phyloP scores from a whole-genome alignment of 345 rosid species.

The Clarkia xantiana region DNA sequence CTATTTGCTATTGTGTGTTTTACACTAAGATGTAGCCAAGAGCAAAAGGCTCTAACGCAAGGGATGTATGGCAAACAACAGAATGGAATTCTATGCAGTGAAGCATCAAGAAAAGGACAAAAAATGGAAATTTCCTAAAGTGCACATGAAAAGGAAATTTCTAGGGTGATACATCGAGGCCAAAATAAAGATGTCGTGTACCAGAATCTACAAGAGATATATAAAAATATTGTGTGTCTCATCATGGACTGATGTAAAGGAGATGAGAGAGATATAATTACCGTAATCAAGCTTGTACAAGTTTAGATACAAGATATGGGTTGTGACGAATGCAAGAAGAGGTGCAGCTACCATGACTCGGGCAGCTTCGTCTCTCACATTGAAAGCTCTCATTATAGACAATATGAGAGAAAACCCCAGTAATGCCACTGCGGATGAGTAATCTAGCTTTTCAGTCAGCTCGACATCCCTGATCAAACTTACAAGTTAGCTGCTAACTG shows the following conservation, averaged over 20 bases:
- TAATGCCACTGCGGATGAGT: slow-evolving; percentile 62
- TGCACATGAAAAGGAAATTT: too few relatives aligned
- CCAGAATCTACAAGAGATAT: too few relatives aligned
- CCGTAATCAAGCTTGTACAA: slow-evolving; percentile 63
- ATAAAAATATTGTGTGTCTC: not conserved
- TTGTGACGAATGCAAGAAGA: slow-evolving; percentile 53
- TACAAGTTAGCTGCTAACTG: not conserved
- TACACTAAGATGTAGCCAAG: too few relatives aligned
- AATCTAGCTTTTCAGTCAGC: slow-evolving; percentile 63
- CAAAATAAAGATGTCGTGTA: too few relatives aligned
- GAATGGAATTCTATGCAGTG: too few relatives aligned
- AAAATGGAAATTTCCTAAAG: too few relatives aligned
- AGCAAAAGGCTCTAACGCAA: too few relatives aligned
- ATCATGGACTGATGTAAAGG: not conserved
- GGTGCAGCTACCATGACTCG: slow-evolving; percentile 82
- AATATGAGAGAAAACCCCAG: slow-evolving; percentile 55
- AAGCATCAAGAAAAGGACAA: too few relatives aligned
- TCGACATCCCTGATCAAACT: slow-evolving; percentile 51
- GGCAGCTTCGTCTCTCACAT: slow-evolving; percentile 56
- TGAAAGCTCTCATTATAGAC: slow-evolving; percentile 52
- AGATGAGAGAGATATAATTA: slow-evolving; percentile 14
- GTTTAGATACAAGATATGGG: slow-evolving; percentile 75
- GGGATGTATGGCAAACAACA: too few relatives aligned
- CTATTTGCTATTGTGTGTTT: too few relatives aligned
- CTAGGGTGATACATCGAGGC: too few relatives aligned